Evolutionary conservation across 805 yeast species (phyloP), one percentile per base, ranked within the genome.

Genomic region (Wickerhamiella allomyrinae): DNA sequence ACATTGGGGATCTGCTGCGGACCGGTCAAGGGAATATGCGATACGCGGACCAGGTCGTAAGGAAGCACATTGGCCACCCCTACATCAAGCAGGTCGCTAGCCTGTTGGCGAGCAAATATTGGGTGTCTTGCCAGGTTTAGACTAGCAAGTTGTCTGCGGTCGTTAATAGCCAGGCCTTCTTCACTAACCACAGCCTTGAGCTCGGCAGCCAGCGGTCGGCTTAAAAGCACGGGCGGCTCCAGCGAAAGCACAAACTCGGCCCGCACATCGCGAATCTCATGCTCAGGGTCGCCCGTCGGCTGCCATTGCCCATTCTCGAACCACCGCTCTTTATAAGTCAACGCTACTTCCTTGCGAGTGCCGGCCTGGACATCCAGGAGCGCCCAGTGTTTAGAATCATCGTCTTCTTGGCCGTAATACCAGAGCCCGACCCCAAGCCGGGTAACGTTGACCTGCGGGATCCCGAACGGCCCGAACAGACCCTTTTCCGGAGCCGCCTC

Each of bases 201-300:
- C 20, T 17, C 35, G 29, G n/a, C 40, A 3, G 54, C 55, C n/a
- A 43, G 31, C 3, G 38, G 34, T 3, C 37, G 43, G 29, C 57
- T 50, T 11, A 59, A 34, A 3, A 46, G 17, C 2, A 63, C 57
- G 0, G 67, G 64, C 7, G 67, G 67, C 27, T 51, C 58, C 6
- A 63, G 55, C 14, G 47, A 37, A 9, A 62, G 45, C 1, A 55
- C 58, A 19, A 59, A 52, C 41, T 58, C 59, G 1, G 64, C 59
- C 1, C 54, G 41, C 4, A 54, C 47, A 37, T 24, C 40, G 44
- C 1, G 47, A 40, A 20, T 41, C 45, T 31, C 35, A 8, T 37
- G 41, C 1, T 40, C 39, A 20, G 48, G 49, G 2, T 41, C 39
- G 9, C 35, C 39, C 2, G 41, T 42, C 9, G 33, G 15, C n/a